Base-by-base conservation (phyloP, 1,139 yeast species). In the Nakaseomyces glabratus region DNA sequence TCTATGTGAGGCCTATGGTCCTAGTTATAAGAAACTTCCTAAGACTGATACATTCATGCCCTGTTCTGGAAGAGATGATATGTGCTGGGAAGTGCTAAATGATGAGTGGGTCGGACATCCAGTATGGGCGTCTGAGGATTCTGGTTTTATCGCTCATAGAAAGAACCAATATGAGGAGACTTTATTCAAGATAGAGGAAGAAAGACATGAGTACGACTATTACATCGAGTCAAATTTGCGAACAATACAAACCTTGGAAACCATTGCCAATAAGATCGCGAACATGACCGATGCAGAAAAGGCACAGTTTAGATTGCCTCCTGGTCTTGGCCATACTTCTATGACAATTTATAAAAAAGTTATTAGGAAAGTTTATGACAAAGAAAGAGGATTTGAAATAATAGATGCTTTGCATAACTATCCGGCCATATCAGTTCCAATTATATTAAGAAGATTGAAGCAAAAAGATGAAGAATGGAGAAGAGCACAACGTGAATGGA, bases 391-490 rank as follows among this genome's bases (percentile, higher is more conserved):
- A 1, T 82, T 82, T 52, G 97, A 93, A 60, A 96, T 90, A 16
- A 85, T 90, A 49, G 95, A 86, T 52, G 95, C 97, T 2, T 66
- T 90, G 34, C 97, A 90, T 55, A 95, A 88, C 47, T 81, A 82
- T 49, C 99, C 98, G 3, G 85, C 93, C 2, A 76, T 86, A 39
- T 94, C 98, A 1, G 94, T 90, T 13, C 98, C 98, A 1, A 77
- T 90, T 45, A 93, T 90, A 10, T 67, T 90, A 55, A 82, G 81
- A 51, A 73, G 98, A 55, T 72, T 90, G 58, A 90, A 90, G 61
- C 97, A 90, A 61, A 90, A 90, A 62, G 98, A 93, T 57, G 97
- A 90, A 61, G 98, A 90, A 60, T 90, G 99, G 99, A 84, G 88
- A 59, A 76, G 96, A 45, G 90, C 96, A 1, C 98, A 90, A 53